A percentile compares a stretch with the other conserved stretches of the same genome.
Conservation (phyloP, 2,329 filamentous ascomycete species). For the Talaromyces sp. region DNA sequence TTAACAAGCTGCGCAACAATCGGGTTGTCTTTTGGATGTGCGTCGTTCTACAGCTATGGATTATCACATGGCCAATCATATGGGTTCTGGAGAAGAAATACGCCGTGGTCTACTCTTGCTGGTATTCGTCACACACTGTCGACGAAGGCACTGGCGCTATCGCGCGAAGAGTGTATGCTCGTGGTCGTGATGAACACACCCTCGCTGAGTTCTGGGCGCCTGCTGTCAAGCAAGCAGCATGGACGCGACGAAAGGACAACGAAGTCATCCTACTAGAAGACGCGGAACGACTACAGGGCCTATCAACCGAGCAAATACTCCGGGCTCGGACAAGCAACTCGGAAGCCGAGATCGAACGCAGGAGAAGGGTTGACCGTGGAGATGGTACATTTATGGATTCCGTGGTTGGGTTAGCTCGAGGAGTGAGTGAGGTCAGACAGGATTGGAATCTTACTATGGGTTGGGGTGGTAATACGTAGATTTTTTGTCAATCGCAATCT, state of each 20-base stretch:
- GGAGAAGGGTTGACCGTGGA: conserved; percentile 20
- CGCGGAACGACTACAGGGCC: conserved; percentile 9
- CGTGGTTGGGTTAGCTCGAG: conserved; percentile 24
- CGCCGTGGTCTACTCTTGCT: conserved; percentile 27
- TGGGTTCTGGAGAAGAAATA: conserved; percentile 35
- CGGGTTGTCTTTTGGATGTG: conserved; percentile 30
- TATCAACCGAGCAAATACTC: conserved; percentile 11
- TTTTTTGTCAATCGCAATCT: not conserved
- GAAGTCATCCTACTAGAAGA: conserved; percentile 20
- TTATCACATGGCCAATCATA: conserved; percentile 37
- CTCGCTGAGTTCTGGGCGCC: conserved; percentile 31
- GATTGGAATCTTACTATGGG: conserved; percentile 22
- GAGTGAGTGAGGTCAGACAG: conserved; percentile 22
- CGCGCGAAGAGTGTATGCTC: conserved; percentile 21
- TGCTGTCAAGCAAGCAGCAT: conserved; percentile 34
- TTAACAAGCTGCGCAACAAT: conserved; percentile 34
- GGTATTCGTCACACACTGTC: conserved; percentile 23
- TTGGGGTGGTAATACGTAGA: conserved; percentile 23
- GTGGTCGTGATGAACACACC: conserved; percentile 22
- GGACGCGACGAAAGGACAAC: conserved; percentile 22
- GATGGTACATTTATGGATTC: conserved; percentile 24
- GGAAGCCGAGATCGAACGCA: conserved; percentile 20
- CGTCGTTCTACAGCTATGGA: conserved; percentile 37
- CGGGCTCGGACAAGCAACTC: conserved; percentile 12
- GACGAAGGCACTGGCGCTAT: conserved; percentile 13